phyloP scores from a whole-genome alignment of 805 yeast genomes.

The Ogataea paradorogensis region DNA sequence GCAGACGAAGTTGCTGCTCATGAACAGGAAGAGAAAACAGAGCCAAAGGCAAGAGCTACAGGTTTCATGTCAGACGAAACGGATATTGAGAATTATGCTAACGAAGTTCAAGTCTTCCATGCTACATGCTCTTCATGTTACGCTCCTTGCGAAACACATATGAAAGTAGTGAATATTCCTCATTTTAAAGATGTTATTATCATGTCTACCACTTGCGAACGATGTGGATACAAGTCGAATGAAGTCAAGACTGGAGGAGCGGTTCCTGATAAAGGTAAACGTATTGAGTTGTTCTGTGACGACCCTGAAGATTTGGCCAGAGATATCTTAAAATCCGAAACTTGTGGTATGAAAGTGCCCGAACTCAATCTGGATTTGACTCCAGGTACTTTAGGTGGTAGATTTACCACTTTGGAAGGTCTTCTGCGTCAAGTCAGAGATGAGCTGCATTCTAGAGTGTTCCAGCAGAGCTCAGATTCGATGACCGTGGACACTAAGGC shows the following conservation, averaged over 20 bases:
- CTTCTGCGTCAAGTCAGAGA: constrained; percentile 83
- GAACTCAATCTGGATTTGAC: constrained; percentile 87
- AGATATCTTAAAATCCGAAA: constrained; percentile 91
- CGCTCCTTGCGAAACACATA: constrained; percentile 82
- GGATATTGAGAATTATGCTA: constrained; percentile 79
- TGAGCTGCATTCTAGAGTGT: constrained; percentile 82
- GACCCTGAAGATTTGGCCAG: constrained; percentile 93
- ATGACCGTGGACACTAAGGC: constrained; percentile 75
- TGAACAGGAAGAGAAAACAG: constrained; percentile 36
- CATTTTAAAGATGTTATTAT: constrained; percentile 96
- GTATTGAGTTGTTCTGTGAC: constrained; percentile 66
- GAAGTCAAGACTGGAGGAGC: constrained; percentile 99
- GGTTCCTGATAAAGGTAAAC: constrained; percentile 81
- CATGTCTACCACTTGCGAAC: constrained; percentile 90
- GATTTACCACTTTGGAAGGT: constrained; percentile 97
- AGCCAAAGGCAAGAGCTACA: constrained; percentile 36
- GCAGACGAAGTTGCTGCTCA: constrained; percentile 60
- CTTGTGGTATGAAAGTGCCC: constrained; percentile 82
- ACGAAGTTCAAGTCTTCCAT: constrained; percentile 89
- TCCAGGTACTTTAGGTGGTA: constrained; percentile 96
- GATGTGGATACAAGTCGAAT: constrained; percentile 93
- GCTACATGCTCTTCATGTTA: constrained; percentile 93
- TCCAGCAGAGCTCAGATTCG: constrained; percentile 83
- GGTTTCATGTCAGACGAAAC: constrained; percentile 69
- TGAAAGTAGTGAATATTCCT: constrained; percentile 96